A percentile compares a stretch with the other conserved stretches of the same genome.
Evolutionary conservation across 441 rosid genomes (phyloP).

Genomic region (Dalechampia spathulata): DNA sequence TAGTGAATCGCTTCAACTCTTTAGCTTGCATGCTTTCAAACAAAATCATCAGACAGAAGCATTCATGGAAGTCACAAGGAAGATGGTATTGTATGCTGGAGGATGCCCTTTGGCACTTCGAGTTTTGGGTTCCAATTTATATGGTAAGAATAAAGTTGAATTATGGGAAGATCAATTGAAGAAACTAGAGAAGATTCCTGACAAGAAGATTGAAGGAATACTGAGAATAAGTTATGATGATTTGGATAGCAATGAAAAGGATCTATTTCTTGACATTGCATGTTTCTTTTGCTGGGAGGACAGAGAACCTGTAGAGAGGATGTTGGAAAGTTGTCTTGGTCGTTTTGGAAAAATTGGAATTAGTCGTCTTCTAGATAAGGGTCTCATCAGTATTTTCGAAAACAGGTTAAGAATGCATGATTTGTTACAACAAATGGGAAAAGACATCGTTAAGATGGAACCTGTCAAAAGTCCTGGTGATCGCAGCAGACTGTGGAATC

Average conservation of each 20-base stretch:
- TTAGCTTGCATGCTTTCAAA: constrained; percentile 10
- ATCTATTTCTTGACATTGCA: constrained; percentile 13
- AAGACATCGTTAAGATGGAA: constrained; percentile 26
- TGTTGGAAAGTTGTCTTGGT: not conserved
- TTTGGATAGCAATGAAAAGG: not conserved
- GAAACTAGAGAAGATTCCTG: not conserved
- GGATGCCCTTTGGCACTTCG: constrained; percentile 15
- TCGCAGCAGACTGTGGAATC: constrained; percentile 15
- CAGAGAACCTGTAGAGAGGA: not conserved
- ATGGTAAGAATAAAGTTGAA: not conserved
- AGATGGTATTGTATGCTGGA: not conserved
- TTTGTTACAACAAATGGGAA: constrained; percentile 34
- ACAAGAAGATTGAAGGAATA: not conserved
- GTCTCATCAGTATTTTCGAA: not conserved
- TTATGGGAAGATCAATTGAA: constrained; percentile 7
- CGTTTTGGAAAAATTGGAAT: constrained; percentile 1
- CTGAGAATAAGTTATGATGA: constrained; percentile 6
- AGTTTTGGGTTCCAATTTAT: constrained; percentile 9
- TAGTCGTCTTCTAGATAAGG: constrained; percentile 1
- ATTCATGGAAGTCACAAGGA: not conserved
- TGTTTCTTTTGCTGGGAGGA: constrained; percentile 7
- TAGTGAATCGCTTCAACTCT: constrained; percentile 3
- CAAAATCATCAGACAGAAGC: not conserved
- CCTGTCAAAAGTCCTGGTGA: constrained; percentile 5
- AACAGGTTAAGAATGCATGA: constrained; percentile 30